Base-by-base conservation (phyloP, 2,329 filamentous ascomycete genomes). In the Scolecobasidium constrictum region DNA sequence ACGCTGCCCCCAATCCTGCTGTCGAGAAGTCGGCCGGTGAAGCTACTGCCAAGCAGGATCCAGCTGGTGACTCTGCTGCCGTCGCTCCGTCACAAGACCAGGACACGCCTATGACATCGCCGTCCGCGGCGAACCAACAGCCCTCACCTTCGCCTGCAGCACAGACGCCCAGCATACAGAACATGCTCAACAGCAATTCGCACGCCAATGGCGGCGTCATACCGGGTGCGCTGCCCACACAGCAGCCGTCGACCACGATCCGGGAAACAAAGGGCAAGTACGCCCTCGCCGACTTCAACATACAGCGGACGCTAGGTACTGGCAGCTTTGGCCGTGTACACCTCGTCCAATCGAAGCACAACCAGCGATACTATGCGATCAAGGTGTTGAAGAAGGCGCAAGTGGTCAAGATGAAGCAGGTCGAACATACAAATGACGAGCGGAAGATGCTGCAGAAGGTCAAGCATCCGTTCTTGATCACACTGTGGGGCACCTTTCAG, bases 401-500 rank as follows among this genome's bases (percentile, higher is more conserved):
- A 67, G 90, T 98, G 43, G 87, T 98, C 63, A 94, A 94, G 71
- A 96, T 98, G 92, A 98, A 98, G 76, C 92, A 98, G 66, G 87
- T 98, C 47, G 92, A 98, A 66, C 92, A 98, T 67, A 98, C 92
- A 52, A 98, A 98, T 58, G 92, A 98, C 64, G 92, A 98, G 69
- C 77, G 92, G 52, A 79, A 77, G 55, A 98, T 98, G 92, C 69
- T 98, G 56, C 85, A 86, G 60, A 84, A 94, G 61, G 92, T 96
- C 61, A 94, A 95, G 64, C 90, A 98, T 65, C 88, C 92, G 11
- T 98, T 98, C 67, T 72, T 98, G 49, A 92, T 98, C 59, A 98
- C 92, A 2, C 72, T 98, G 33, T 98, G 92, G 92, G 92, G 92
- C 46, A 98, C 92, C 7, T 98, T 96, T 63, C 90, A 96, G 61